Evolutionary conservation across 1,284 basidiomycete species (phyloP).

Genomic region (Ustilago bromivora): DNA sequence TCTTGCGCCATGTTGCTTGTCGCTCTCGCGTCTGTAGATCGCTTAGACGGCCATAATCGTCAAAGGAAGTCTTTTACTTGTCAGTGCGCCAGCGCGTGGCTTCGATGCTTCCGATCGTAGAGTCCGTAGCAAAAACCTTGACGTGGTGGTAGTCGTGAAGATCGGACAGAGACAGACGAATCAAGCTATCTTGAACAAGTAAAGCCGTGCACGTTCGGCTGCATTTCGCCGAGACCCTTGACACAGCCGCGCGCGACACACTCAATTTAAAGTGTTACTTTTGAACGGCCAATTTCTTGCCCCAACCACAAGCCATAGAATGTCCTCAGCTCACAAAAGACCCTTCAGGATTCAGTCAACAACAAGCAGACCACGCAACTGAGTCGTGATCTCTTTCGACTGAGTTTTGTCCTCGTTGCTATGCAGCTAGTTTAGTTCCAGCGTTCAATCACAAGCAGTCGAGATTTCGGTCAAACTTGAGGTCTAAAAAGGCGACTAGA

Average conservation of each 20-base stretch:
- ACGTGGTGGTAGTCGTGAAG: not conserved
- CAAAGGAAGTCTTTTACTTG: not conserved
- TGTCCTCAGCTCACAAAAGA: no score
- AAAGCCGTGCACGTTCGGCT: not conserved
- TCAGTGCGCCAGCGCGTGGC: not conserved
- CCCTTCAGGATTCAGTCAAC: no score
- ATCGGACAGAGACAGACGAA: not conserved
- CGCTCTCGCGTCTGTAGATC: no score
- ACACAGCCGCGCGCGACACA: not conserved
- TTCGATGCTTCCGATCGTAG: not conserved
- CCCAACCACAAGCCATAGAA: no score
- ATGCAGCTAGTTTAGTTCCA: no score
- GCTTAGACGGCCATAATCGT: no score
- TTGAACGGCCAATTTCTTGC: not conserved
- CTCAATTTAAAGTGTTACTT: constrained; percentile 11
- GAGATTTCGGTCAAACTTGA: no score
- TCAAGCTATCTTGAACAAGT: not conserved
- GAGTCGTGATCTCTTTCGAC: no score
- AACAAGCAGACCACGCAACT: no score
- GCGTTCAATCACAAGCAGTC: no score
- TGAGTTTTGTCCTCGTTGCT: no score
- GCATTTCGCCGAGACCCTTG: not conserved
- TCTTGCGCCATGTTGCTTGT: not conserved
- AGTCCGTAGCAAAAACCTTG: not conserved
- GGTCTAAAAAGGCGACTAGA: no score